Evolutionary conservation across 371 early-diverging fungal genomes (phyloP), one percentile per base, ranked within the genome.

Genomic region (Coemansia sp.): DNA sequence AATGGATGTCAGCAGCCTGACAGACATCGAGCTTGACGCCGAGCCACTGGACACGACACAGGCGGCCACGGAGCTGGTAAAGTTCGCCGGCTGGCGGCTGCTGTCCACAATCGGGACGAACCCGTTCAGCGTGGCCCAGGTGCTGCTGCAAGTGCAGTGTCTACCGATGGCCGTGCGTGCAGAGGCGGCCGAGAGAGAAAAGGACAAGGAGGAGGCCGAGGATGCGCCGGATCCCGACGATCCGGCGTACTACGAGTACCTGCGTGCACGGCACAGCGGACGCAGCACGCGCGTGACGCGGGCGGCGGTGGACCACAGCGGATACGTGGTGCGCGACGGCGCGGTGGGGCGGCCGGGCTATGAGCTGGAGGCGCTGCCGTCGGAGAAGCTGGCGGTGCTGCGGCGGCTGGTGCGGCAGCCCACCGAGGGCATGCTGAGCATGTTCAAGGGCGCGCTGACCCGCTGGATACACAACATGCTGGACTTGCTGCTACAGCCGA

Each of bases 141-240:
- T 90, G 30, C 68, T 94, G 16, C 67, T 91, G 30, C 92, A 91
- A 74, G 88, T 91, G 10, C 93, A 92, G 78, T 88, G 88, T 64
- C 57, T 88, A 13, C 91, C 92, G 77, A 80, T 32, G 75, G 83
- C 62, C 60, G 81, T 0, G 26, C 78, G 59, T 78, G 77, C 32
- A 39, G 59, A 54, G 52, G 57, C n/a, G 67, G 55, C 42, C 61
- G 55, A 35, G 42, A 20, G 20, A 13, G 8, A 8, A 10, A n/a
- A 30, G n/a, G 57, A 40, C 7, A 55, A 51, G 13, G 62, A 39
- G 10, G 68, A 51, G 9, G 66, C 53, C 32, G 70, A 47, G 16
- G 59, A 51, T 11, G 62, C 53, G 42, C 71, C 71, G 14, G 70
- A 70, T 41, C 71, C 78, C 2, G 71, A 78, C 35, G 68, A 71